These are phyloP conservation scores for Aspergillus hortae DNA, from an alignment of 2,329 filamentous ascomycete species.

Conservation along the genomic window DNA sequence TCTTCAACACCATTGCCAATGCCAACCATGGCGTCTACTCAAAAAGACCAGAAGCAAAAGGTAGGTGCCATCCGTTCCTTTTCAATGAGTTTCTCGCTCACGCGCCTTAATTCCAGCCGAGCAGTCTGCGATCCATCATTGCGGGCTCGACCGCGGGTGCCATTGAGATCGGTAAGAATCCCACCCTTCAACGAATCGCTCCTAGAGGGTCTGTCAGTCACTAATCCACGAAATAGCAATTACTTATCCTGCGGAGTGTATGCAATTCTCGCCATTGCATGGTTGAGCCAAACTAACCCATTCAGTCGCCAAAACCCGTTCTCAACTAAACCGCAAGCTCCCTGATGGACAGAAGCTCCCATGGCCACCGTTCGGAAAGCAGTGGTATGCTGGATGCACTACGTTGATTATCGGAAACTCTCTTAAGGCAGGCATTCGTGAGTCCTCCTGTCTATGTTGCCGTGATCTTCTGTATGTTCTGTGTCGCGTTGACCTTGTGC, in stretches of 20 bases:
- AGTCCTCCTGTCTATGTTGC: conserved; percentile 31
- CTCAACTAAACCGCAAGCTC: conserved; percentile 84
- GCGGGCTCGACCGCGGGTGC: conserved; percentile 92
- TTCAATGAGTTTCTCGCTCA: no score
- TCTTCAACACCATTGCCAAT: background rate
- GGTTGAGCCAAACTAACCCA: conserved; percentile 8
- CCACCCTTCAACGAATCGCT: background rate
- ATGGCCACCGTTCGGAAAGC: conserved; percentile 86
- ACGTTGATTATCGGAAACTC: conserved; percentile 96
- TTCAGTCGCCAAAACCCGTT: conserved; percentile 85
- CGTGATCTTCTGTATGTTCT: no score
- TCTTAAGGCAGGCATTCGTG: conserved; percentile 91
- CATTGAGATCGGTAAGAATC: conserved; percentile 75
- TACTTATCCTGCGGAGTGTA: conserved; percentile 92
- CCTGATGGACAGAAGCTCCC: conserved; percentile 81
- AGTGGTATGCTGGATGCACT: conserved; percentile 98
- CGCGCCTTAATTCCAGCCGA: conserved; percentile 52
- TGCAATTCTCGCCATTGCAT: conserved; percentile 17
- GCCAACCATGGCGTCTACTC: conserved; percentile 28
- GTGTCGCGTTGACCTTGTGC: background rate
- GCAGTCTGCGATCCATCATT: conserved; percentile 80
- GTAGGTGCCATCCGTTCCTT: conserved; percentile 35
- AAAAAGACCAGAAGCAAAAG: conserved; percentile 37
- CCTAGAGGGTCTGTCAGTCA: background rate
- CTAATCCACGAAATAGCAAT: conserved; percentile 58